Percentiles rank a stretch among this genome's conserved stretches.
phyloP scores from a whole-genome alignment of 208 protist genomes.

The Leishmania tarentolae region DNA sequence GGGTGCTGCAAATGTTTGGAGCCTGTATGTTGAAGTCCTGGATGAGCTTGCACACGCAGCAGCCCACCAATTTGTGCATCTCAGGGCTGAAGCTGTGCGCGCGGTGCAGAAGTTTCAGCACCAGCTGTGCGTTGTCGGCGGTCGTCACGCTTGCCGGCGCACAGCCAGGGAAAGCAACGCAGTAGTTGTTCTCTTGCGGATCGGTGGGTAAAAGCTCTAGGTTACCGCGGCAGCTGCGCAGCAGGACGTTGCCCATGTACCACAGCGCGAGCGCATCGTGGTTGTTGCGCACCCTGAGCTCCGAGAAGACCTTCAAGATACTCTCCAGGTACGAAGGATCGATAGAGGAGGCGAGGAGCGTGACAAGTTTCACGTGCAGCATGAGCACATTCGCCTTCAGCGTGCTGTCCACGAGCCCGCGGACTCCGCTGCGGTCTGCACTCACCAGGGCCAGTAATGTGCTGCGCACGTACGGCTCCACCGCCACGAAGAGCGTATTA shows the following conservation, averaged over 20 bases:
- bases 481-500: slow-evolving; percentile 70
- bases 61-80: slow-evolving; percentile 87
- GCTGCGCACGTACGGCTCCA: slow-evolving; percentile 90
- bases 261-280: slow-evolving; percentile 89
- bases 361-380: slow-evolving; percentile 88
- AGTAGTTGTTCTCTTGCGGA: slow-evolving; percentile 87
- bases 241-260: slow-evolving; percentile 87
- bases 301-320: slow-evolving; percentile 79
- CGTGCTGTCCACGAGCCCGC: slow-evolving; percentile 68
- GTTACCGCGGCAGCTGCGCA: slow-evolving; percentile 79
- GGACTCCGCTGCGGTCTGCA: slow-evolving; percentile 52
- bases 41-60: slow-evolving; percentile 88
- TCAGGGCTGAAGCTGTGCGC: slow-evolving; percentile 82
- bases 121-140: slow-evolving; percentile 88
- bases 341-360: slow-evolving; percentile 69
- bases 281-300: slow-evolving; percentile 79
- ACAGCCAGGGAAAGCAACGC: slow-evolving; percentile 76
- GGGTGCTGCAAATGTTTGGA: slow-evolving; percentile 75
- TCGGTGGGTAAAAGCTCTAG: slow-evolving; percentile 87
- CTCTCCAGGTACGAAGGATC: slow-evolving; percentile 87
- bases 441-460: slow-evolving; percentile 78
- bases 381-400: slow-evolving; percentile 88
- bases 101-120: slow-evolving; percentile 84
- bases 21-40: slow-evolving; percentile 92
- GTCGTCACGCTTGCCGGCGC: slow-evolving; percentile 70